Evolutionary conservation across 805 yeast genomes (phyloP), one percentile per base, ranked within the genome.

Genomic region (Candida methanosorbosa): DNA sequence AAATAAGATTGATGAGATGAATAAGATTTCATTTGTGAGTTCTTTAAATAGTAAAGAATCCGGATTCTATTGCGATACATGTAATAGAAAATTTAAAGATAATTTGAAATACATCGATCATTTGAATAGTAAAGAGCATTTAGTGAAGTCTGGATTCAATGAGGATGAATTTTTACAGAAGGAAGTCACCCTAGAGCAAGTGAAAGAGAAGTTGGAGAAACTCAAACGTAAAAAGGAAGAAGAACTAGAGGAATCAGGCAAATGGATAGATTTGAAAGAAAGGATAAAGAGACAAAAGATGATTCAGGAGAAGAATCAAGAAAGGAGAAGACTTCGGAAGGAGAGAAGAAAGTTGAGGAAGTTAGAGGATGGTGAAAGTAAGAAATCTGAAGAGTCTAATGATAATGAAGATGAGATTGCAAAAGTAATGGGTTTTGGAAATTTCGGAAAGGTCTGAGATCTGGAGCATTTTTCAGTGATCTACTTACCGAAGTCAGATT

Each of bases 21-120:
- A 45, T 28, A 43, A 33, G 22, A 35, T 49, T 1, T 38, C 52
- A 1, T 46, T 57, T 36, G 54, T 56, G 1, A 45, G 52, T 8
- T 41, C 50, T 0, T 31, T 41, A 18, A 46, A 38, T 27, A 34
- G 47, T 7, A 68, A 68, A 36, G 74, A 82, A 18, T 83, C 84
- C 40, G 96, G 97, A 17, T 90, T 90, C 57, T 72, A 72, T 46
- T 92, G 98, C 57, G 82, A 80, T 9, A 55, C 73, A 2, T 92
- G 98, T 56, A 74, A 80, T 42, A 55, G 84, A 38, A 79, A 90
- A 2, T 90, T 75, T 59, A 78, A 86, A 49, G 97, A 92, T 52
- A 81, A 82, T 37, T 59, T 86, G 44, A 81, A 86, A 41, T 76
- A 78, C 52, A 67, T 85, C 4, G 94, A 88, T 50, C 97, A 92